These are phyloP conservation scores for Chlorella sp. DNA, from an alignment of 139 green algal genomes.

Conservation along the genomic window DNA sequence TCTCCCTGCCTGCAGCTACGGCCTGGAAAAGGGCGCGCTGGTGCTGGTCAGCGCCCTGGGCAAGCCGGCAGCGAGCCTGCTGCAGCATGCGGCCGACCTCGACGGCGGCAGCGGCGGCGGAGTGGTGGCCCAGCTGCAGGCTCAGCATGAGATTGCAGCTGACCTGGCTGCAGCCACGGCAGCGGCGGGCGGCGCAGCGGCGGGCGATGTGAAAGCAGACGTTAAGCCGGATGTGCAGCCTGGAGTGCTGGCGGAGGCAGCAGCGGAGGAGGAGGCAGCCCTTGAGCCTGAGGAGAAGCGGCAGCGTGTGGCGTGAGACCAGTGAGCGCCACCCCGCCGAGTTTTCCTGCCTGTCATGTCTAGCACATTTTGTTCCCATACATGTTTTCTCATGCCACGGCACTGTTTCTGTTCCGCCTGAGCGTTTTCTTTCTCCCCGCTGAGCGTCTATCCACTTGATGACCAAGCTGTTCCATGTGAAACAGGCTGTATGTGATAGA, in stretches of 20 bases:
- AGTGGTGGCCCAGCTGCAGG: constrained; percentile 13
- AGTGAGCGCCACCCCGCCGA: not conserved
- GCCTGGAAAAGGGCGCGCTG: constrained; percentile 47
- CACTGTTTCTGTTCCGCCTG: not conserved
- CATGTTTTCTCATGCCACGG: not conserved
- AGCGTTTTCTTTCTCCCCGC: not conserved
- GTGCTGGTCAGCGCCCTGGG: constrained; percentile 54
- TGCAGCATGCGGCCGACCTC: not conserved
- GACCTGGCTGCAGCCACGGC: constrained; percentile 23
- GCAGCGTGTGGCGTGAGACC: not conserved
- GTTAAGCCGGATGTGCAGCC: not conserved
- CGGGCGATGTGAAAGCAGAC: not conserved
- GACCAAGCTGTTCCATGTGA: too few relatives aligned
- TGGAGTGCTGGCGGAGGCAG: not conserved
- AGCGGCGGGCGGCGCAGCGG: not conserved
- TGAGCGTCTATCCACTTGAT: too few relatives aligned
- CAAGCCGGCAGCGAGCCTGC: not conserved
- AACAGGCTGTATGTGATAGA: too few relatives aligned
- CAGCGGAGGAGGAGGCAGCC: not conserved
- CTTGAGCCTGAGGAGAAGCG: constrained; percentile 11
- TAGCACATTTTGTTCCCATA: not conserved
- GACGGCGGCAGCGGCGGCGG: not conserved
- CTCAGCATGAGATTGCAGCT: constrained; percentile 6
- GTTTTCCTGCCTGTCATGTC: not conserved
- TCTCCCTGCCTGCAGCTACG: constrained; percentile 39